Evolutionary conservation across 1,139 yeast genomes (phyloP).

Genomic region (Hyphopichia buzzinii): DNA sequence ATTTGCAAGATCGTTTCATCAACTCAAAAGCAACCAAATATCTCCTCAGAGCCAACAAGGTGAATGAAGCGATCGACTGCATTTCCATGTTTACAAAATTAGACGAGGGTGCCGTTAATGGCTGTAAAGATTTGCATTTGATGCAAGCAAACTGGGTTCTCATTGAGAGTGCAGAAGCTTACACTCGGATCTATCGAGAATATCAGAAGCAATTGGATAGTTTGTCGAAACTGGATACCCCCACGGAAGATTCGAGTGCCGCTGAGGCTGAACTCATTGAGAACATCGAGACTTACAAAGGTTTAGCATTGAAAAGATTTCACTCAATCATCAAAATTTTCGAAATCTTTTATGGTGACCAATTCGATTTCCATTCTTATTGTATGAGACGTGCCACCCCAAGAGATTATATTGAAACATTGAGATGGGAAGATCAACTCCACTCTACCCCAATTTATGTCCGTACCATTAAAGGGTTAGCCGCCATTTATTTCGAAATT

Average conservation of each 20-base stretch:
- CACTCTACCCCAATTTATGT: conserved; percentile 68
- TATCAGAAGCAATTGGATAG: conserved; percentile 15
- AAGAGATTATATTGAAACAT: conserved; percentile 71
- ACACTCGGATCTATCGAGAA: conserved; percentile 37
- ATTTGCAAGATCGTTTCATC: conserved; percentile 86
- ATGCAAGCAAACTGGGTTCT: conserved; percentile 95
- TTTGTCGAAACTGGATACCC: conserved; percentile 8
- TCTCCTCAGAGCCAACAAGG: conserved; percentile 71
- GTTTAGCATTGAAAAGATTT: conserved; percentile 80
- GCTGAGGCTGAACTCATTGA: conserved; percentile 33
- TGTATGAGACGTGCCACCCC: conserved; percentile 91
- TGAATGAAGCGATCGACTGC: conserved; percentile 72
- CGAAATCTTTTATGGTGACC: conserved; percentile 74
- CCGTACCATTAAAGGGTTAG: conserved; percentile 67
- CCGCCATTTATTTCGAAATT: conserved; percentile 54
- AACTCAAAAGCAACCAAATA: conserved; percentile 89
- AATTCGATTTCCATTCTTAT: conserved; percentile 91
- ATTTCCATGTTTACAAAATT: conserved; percentile 82
- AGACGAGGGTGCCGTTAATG: conserved; percentile 70
- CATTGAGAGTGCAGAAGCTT: conserved; percentile 82
- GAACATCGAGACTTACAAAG: conserved; percentile 47
- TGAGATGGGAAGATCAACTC: conserved; percentile 78
- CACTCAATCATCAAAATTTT: conserved; percentile 65
- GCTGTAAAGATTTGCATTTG: conserved; percentile 79
- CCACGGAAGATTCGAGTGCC: conserved; percentile 10